Evolutionary conservation across 2,329 filamentous ascomycete species (phyloP).

Genomic region (Truncatella angustata): DNA sequence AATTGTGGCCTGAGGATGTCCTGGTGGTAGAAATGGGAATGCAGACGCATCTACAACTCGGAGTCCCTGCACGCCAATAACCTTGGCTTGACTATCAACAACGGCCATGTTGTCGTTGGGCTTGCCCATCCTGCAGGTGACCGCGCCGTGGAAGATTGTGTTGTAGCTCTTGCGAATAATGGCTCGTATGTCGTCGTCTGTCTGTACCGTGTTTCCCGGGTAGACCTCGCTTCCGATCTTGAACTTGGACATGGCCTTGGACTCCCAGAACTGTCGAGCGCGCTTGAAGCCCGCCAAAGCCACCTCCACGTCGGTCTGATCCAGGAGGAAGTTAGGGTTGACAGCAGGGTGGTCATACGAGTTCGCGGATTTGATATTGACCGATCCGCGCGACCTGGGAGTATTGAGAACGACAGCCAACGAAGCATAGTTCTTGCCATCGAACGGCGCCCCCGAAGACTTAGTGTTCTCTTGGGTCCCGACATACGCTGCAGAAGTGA

Average conservation of each 20-base stretch:
- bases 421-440: conserved; percentile 28
- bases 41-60: conserved; percentile 54
- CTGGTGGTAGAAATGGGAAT: conserved; percentile 23
- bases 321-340: conserved; percentile 28
- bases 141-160: conserved; percentile 47
- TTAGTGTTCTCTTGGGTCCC: neutral
- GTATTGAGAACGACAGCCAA: conserved; percentile 33
- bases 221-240: conserved; percentile 30
- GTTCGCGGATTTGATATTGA: conserved; percentile 58
- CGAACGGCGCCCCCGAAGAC: conserved; percentile 15
- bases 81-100: conserved; percentile 50
- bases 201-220: conserved; percentile 34
- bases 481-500: neutral
- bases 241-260: conserved; percentile 57
- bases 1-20: conserved; percentile 22
- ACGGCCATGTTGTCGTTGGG: conserved; percentile 50
- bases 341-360: conserved; percentile 26
- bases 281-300: conserved; percentile 63
- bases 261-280: conserved; percentile 59
- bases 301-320: conserved; percentile 57
- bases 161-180: conserved; percentile 28
- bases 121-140: conserved; percentile 52
- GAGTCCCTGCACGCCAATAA: conserved; percentile 49
- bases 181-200: conserved; percentile 40
- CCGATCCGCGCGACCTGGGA: conserved; percentile 45